Base-by-base conservation (phyloP, 768 basidiomycete species). In the Rhizopogon roseolus region DNA sequence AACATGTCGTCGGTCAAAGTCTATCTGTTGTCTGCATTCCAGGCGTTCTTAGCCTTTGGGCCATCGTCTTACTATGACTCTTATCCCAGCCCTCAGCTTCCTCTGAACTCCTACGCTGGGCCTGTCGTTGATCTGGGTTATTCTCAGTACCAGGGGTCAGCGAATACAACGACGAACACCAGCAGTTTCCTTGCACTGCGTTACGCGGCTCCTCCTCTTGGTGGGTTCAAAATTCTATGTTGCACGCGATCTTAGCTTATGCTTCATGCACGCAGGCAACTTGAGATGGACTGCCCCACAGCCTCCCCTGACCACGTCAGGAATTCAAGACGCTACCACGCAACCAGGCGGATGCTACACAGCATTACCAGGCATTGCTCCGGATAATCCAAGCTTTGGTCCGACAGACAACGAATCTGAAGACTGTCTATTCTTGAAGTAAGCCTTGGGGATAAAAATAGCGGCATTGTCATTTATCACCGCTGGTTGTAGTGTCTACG, bases 171-270 rank as follows among this genome's bases (percentile, higher is more conserved):
- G 16, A 53, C 53, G 0, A 67, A 65, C 34, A 52, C 60, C 4
- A 62, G 67, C 1, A 55, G 34, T 41, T 70, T 66, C 55, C 50
- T 68, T 28, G 57, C 63, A 14, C 54, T 70, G 41, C 71, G 80
- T 6, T 82, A 76, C 64, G 80, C 81, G 10, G 77, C 76, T 16
- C 66, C 78, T 27, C 80, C 81, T 3, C 55, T 71, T 29, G 79
- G 79, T 76, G 25, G 25, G 70, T 53, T 3, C 4, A 22, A 5
- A 17, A 16, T 28, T 39, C 28, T 14, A 9, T n/a, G n/a, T n/a
- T n/a, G 17, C 6, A 52, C 7, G 14, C 8, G 40, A 16, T 40
- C 37, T 13, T 10, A 34, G 17, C 6, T 37, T 14, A 13, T 11
- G 13, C 14, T 25, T 14, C 8, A 32, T 22, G 9, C 9, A n/a